A percentile compares a stretch with the other conserved stretches of the same genome.
Conservation (phyloP, 768 basidiomycete species). For the Coprinopsis marcescibilis region DNA sequence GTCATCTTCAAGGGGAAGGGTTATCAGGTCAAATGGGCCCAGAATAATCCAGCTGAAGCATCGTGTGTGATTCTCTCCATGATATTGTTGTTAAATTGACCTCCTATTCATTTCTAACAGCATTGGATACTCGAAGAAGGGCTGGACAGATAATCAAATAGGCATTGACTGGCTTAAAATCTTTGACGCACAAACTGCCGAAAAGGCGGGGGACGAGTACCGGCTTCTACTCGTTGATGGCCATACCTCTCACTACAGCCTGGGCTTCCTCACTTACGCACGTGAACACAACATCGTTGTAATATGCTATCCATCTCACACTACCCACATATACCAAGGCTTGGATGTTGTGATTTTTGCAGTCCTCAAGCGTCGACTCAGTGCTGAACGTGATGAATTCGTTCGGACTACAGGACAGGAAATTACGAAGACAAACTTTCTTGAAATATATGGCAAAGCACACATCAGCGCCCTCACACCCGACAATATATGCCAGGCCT, state of each 20-base stretch:
- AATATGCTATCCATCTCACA: constrained; percentile 40
- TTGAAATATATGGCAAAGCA: constrained; percentile 24
- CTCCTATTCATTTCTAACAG: constrained; percentile 15
- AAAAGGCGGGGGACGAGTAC: constrained; percentile 24
- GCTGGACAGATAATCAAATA: constrained; percentile 33
- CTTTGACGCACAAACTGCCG: constrained; percentile 33
- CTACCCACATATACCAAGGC: constrained; percentile 39
- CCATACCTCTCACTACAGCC: constrained; percentile 38
- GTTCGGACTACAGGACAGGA: not conserved
- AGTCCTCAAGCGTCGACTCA: constrained; percentile 22
- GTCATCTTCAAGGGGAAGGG: constrained; percentile 35
- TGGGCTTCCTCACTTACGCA: constrained; percentile 33
- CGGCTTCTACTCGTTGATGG: constrained; percentile 39
- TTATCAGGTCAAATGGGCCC: constrained; percentile 30
- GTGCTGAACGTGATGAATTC: constrained; percentile 17
- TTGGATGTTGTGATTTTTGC: constrained; percentile 37
- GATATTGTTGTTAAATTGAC: constrained; percentile 5
- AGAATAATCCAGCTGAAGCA: constrained; percentile 35
- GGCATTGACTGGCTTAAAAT: constrained; percentile 31
- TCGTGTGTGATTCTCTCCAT: constrained; percentile 23
- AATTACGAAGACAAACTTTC: constrained; percentile 16
- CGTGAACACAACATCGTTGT: constrained; percentile 30
- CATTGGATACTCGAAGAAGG: constrained; percentile 27
- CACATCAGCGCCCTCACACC: constrained; percentile 21
- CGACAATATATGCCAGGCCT: constrained; percentile 24